A percentile compares a stretch with the other conserved stretches of the same genome.
Evolutionary conservation across 2,329 filamentous ascomycete species (phyloP).

Genomic region (Hysterium pulicare): DNA sequence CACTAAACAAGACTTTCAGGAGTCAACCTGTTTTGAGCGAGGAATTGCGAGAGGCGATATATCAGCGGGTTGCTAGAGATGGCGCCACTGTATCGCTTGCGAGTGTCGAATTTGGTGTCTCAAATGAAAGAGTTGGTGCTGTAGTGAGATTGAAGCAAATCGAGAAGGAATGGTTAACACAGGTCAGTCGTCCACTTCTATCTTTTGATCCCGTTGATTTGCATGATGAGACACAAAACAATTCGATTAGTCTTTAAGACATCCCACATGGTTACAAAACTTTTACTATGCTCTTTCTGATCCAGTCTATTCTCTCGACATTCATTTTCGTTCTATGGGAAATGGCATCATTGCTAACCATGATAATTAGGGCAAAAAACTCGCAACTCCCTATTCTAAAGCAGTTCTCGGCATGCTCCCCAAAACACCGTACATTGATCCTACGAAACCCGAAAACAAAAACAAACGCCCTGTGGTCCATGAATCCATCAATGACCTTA

Average conservation of each 20-base stretch:
- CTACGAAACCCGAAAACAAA: slow-evolving; percentile 22
- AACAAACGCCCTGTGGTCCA: slow-evolving; percentile 44
- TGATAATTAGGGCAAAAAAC: slow-evolving; percentile 62
- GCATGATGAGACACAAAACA: slow-evolving; percentile 67
- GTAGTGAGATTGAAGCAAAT: slow-evolving; percentile 82
- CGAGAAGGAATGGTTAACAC: slow-evolving; percentile 70
- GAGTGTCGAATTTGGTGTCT: slow-evolving; percentile 72
- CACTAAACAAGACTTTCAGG: slow-evolving; percentile 66
- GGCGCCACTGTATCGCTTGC: slow-evolving; percentile 68
- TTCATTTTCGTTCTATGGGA: background rate
- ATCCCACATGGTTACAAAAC: slow-evolving; percentile 77
- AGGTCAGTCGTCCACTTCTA: slow-evolving; percentile 58
- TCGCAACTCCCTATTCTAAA: slow-evolving; percentile 72
- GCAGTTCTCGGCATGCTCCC: slow-evolving; percentile 81
- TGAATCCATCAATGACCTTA: slow-evolving; percentile 63
- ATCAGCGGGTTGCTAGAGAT: slow-evolving; percentile 61
- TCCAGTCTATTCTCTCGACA: slow-evolving; percentile 12
- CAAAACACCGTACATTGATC: slow-evolving; percentile 47
- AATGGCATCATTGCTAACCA: slow-evolving; percentile 15
- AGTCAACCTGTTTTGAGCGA: slow-evolving; percentile 74
- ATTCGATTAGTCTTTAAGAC: slow-evolving; percentile 99
- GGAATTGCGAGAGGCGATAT: slow-evolving; percentile 69
- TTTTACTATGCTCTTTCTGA: slow-evolving; percentile 74
- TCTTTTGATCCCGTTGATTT: slow-evolving; percentile 8
- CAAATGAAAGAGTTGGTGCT: slow-evolving; percentile 79